Conservation (phyloP, 2,329 filamentous ascomycete species). For the Fusarium ambrosium region DNA sequence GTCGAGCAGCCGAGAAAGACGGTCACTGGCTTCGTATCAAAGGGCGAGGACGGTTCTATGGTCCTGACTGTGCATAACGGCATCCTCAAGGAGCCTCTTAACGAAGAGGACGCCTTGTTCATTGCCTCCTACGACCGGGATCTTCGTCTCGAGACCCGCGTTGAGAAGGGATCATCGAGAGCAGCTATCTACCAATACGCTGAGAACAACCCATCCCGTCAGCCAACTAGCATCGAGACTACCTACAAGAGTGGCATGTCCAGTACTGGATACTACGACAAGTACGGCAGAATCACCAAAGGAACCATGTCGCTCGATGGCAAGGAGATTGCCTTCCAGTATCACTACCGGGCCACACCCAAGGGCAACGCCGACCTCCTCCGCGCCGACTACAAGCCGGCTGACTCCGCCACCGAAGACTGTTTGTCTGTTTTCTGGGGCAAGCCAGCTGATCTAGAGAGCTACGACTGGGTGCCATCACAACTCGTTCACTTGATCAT, state of each 20-base stretch:
- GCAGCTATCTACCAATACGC: constrained; percentile 27
- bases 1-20: constrained; percentile 28
- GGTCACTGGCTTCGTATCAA: constrained; percentile 22
- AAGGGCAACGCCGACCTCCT: constrained; percentile 32
- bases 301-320: constrained; percentile 16
- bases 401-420: neutral
- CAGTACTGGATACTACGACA: constrained; percentile 31
- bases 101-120: constrained; percentile 11
- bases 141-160: constrained; percentile 16
- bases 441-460: constrained; percentile 28
- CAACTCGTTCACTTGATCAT: constrained; percentile 27
- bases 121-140: constrained; percentile 24
- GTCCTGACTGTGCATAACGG: constrained; percentile 19
- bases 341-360: constrained; percentile 27
- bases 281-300: constrained; percentile 27
- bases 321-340: constrained; percentile 30
- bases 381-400: constrained; percentile 29
- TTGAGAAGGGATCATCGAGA: neutral
- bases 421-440: constrained; percentile 37
- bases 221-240: constrained; percentile 16
- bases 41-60: constrained; percentile 20
- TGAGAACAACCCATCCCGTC: constrained; percentile 12
- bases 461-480: constrained; percentile 35
- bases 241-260: constrained; percentile 4
- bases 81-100: constrained; percentile 16